phyloP scores from a whole-genome alignment of 306 rosid genomes.

The Astragalus glycyphyllos region DNA sequence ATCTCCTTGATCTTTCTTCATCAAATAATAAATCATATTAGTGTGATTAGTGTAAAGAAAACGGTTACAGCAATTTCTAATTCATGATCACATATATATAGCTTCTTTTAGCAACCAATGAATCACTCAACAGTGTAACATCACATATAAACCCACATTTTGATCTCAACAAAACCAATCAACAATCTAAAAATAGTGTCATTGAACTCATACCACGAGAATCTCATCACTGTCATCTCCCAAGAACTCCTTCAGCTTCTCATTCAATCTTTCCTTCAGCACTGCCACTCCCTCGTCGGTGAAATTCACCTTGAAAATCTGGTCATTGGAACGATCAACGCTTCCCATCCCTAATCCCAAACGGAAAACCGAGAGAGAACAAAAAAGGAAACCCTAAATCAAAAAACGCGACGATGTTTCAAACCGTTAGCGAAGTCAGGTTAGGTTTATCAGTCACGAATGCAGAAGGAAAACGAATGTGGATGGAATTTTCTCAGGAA shows the following conservation, averaged over 20 bases:
- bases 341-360: slow-evolving; percentile 65
- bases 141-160: background rate
- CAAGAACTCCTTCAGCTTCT: slow-evolving; percentile 90
- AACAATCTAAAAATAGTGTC: slow-evolving; percentile 34
- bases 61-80: background rate
- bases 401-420: slow-evolving; percentile 33
- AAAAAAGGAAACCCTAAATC: slow-evolving; percentile 65
- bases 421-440: slow-evolving; percentile 38
- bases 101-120: slow-evolving; percentile 1
- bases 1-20: slow-evolving; percentile 27
- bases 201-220: slow-evolving; percentile 73
- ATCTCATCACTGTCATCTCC: slow-evolving; percentile 93
- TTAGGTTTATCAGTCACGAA: background rate
- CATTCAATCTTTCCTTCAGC: slow-evolving; percentile 68
- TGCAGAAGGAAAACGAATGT: background rate
- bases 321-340: slow-evolving; percentile 67
- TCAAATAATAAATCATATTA: background rate
- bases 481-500: slow-evolving; percentile 6
- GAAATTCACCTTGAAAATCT: slow-evolving; percentile 65
- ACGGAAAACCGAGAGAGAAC: background rate
- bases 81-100: slow-evolving; percentile 15
- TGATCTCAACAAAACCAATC: slow-evolving; percentile 20
- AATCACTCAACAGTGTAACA: background rate
- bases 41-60: background rate
- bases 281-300: slow-evolving; percentile 59